Evolutionary conservation across 2,329 filamentous ascomycete species (phyloP), one percentile per base, ranked within the genome.

Genomic region (Fusarium sp.): DNA sequence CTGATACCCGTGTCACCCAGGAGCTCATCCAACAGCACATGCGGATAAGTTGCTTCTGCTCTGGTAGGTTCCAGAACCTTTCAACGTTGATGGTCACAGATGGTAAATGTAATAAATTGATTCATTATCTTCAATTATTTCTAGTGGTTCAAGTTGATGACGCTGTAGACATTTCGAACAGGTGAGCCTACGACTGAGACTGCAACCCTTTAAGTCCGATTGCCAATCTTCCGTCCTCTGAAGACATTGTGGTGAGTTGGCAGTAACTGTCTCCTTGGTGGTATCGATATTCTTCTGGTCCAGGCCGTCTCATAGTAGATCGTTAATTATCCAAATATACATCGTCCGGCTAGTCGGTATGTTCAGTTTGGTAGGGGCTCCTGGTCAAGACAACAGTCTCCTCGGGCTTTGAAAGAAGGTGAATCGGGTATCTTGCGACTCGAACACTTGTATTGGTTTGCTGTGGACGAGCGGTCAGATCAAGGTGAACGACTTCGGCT

Each of bases 401-500:
- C n/a, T 3, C 18, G 4, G 4, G 6, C 16, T 29, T 16, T 8
- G 15, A 20, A 30, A 12, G 18, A 8, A n/a, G 5, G 8, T 43
- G 24, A 9, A 18, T 24, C 4, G 8, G n/a, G 27, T 34, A 8
- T 47, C 34, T 32, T 30, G 2, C 14, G 42, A 5, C 22, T 42
- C n/a, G 15, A 14, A 5, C 15, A n/a, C 34, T 24, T 51, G 12
- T n/a, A 12, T 49, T 40, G 29, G 14, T 64, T 22, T 59, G 43
- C 44, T 55, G 34, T 27, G 22, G 11, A 15, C n/a, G 4, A 43
- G n/a, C n/a, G 18, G 12, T 40, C n/a, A 12, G 32, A 34, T 75
- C 75, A 78, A 62, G 76, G 76, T 10, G 78, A 79, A 47, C 70
- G 73, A 59, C 75, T 72, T 22, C 27, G 40, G 14, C 58, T 70